These are phyloP conservation scores for Apostasia shenzhenica DNA, from an alignment of 106 monocot genomes.

Conservation along the genomic window DNA sequence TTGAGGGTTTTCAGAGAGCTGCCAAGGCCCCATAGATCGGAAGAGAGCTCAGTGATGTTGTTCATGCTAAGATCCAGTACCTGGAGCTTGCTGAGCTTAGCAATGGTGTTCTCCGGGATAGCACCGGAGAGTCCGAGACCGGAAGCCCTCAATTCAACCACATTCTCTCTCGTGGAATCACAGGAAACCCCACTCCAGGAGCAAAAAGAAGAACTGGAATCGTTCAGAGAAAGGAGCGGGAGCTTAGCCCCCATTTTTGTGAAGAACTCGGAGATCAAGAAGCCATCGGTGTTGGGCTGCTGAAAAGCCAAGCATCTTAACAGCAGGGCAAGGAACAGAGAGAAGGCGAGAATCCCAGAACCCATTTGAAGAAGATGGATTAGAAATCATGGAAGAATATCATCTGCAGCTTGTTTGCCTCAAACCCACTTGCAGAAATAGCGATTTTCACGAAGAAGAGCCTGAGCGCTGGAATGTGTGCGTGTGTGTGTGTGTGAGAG, in stretches of 20 bases:
- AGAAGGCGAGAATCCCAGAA: slow-evolving; percentile 1
- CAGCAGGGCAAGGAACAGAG: slow-evolving; percentile 11
- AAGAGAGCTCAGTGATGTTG: slow-evolving; percentile 37
- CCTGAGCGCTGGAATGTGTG: too few species aligned
- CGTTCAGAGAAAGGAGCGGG: neutral
- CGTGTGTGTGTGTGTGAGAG: too few species aligned
- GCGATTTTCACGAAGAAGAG: neutral
- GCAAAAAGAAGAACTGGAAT: slow-evolving; percentile 32
- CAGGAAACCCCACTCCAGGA: slow-evolving; percentile 54
- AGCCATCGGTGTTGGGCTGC: slow-evolving; percentile 74
- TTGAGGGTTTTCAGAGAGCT: slow-evolving; percentile 51
- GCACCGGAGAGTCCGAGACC: slow-evolving; percentile 56
- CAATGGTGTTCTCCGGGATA: slow-evolving; percentile 76
- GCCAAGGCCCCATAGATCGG: slow-evolving; percentile 71
- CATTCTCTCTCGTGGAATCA: slow-evolving; percentile 22
- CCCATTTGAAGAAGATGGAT: slow-evolving; percentile 15
- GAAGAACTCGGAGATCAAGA: slow-evolving; percentile 55
- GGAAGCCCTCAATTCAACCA: slow-evolving; percentile 27
- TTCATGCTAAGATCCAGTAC: slow-evolving; percentile 69
- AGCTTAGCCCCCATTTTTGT: slow-evolving; percentile 35
- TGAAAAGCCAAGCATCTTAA: slow-evolving; percentile 25
- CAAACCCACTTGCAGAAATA: neutral
- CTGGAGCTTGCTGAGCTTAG: slow-evolving; percentile 58
- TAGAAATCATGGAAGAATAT: neutral
- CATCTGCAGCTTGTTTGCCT: neutral